phyloP scores from a whole-genome alignment of 805 yeast genomes.

The Saturnispora hagleri region DNA sequence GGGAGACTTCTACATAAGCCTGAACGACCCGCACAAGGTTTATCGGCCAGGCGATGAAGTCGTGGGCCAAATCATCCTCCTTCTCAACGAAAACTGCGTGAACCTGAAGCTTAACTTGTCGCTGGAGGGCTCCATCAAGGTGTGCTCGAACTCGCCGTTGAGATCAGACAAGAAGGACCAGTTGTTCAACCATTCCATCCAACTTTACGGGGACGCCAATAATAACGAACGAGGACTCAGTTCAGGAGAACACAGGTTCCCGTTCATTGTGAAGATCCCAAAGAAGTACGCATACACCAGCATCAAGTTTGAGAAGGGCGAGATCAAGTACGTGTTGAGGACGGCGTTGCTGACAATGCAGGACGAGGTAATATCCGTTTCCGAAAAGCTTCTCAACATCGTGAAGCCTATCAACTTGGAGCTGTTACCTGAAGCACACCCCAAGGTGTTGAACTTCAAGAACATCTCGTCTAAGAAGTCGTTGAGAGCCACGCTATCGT shows the following conservation, averaged over 20 bases:
- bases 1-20: slow-evolving; percentile 57
- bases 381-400: slow-evolving; percentile 52
- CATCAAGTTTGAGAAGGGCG: slow-evolving; percentile 79
- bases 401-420: slow-evolving; percentile 71
- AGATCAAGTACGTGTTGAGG: slow-evolving; percentile 55
- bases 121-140: slow-evolving; percentile 47
- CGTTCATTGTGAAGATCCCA: slow-evolving; percentile 78
- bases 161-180: slow-evolving; percentile 40
- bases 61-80: slow-evolving; percentile 51
- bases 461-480: slow-evolving; percentile 29
- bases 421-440: slow-evolving; percentile 53
- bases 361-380: slow-evolving; percentile 27
- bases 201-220: slow-evolving; percentile 42
- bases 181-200: slow-evolving; percentile 50
- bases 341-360: slow-evolving; percentile 11
- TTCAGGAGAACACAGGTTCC: slow-evolving; percentile 81
- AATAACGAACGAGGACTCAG: slow-evolving; percentile 31
- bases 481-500: slow-evolving; percentile 27
- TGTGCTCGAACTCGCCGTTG: slow-evolving; percentile 44
- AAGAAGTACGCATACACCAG: slow-evolving; percentile 62
- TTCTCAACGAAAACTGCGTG: slow-evolving; percentile 45
- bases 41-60: slow-evolving; percentile 78
- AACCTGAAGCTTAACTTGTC: slow-evolving; percentile 46
- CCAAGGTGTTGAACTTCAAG: slow-evolving; percentile 54
- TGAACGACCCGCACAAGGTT: slow-evolving; percentile 66